A percentile compares a stretch with the other conserved stretches of the same genome.
Conservation (phyloP, 192 early-diverging fungal species). For the Podila epicladia region DNA sequence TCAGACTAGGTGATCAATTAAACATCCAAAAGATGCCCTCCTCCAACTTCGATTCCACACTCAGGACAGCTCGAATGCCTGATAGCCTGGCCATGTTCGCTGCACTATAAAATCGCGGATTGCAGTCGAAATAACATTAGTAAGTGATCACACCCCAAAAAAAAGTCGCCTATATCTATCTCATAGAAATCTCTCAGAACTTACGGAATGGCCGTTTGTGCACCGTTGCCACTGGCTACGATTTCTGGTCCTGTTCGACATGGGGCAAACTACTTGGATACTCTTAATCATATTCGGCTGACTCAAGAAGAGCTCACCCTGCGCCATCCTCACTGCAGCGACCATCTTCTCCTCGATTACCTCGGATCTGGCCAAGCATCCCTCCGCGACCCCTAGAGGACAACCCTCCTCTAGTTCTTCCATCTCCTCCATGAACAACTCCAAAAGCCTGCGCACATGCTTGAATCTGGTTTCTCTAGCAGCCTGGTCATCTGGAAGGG, state of each 20-base stretch:
- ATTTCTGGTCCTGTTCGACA: slow-evolving; percentile 21
- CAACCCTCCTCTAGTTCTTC: slow-evolving; percentile 2
- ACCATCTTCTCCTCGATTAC: slow-evolving; percentile 32
- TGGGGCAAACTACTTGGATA: slow-evolving; percentile 33
- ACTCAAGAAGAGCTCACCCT: slow-evolving; percentile 8
- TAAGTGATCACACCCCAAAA: too few relatives aligned
- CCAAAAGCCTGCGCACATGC: neutral
- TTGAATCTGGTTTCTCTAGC: neutral
- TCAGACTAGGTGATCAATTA: too few relatives aligned
- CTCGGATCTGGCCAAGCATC: slow-evolving; percentile 6
- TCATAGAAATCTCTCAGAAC: neutral
- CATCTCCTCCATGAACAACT: neutral
- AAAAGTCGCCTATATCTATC: too few relatives aligned
- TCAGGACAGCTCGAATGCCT: too few relatives aligned
- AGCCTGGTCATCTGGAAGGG: neutral
- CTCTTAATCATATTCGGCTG: slow-evolving; percentile 33
- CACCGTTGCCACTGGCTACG: slow-evolving; percentile 57
- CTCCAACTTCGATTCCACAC: too few relatives aligned
- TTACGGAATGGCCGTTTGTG: slow-evolving; percentile 55
- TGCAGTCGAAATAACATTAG: too few relatives aligned
- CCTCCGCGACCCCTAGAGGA: slow-evolving; percentile 14
- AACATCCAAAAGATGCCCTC: too few relatives aligned
- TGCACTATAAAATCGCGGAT: too few relatives aligned
- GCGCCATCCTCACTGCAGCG: neutral
- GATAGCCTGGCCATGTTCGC: too few relatives aligned